Evolutionary conservation across 306 rosid genomes (phyloP).

Genomic region (Abrus precatorius): DNA sequence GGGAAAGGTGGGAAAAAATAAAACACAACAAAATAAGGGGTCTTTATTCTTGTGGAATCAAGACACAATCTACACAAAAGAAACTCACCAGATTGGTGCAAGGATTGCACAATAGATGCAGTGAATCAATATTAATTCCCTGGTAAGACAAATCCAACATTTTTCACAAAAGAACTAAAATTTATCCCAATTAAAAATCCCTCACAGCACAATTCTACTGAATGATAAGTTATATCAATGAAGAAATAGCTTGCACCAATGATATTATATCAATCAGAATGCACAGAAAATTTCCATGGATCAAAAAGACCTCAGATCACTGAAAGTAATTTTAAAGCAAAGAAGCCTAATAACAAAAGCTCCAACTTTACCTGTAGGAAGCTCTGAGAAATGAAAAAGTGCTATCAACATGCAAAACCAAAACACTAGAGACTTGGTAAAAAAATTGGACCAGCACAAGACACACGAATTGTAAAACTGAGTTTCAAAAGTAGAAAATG

Average conservation of each 20-base stretch:
- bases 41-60: not conserved
- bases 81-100: slow-evolving; percentile 3
- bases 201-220: not conserved
- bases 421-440: slow-evolving; percentile 18
- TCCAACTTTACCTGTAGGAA: slow-evolving; percentile 5
- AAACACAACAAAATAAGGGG: not conserved
- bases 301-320: not conserved
- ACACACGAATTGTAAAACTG: not conserved
- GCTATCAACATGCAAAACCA: slow-evolving; percentile 32
- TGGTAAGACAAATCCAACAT: not conserved
- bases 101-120: not conserved
- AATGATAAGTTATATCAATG: not conserved
- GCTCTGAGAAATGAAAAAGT: slow-evolving; percentile 7
- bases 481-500: slow-evolving; percentile 17
- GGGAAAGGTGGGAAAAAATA: not conserved
- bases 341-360: slow-evolving; percentile 7
- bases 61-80: slow-evolving; percentile 3
- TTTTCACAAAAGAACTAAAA: slow-evolving; percentile 2
- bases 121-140: not conserved
- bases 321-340: slow-evolving; percentile 1
- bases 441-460: slow-evolving; percentile 7
- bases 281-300: not conserved
- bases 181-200: not conserved
- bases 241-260: not conserved
- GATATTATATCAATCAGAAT: slow-evolving; percentile 1